A percentile compares a stretch with the other conserved stretches of the same genome.
phyloP scores from a whole-genome alignment of 805 yeast species.

The Lachancea sp. region DNA sequence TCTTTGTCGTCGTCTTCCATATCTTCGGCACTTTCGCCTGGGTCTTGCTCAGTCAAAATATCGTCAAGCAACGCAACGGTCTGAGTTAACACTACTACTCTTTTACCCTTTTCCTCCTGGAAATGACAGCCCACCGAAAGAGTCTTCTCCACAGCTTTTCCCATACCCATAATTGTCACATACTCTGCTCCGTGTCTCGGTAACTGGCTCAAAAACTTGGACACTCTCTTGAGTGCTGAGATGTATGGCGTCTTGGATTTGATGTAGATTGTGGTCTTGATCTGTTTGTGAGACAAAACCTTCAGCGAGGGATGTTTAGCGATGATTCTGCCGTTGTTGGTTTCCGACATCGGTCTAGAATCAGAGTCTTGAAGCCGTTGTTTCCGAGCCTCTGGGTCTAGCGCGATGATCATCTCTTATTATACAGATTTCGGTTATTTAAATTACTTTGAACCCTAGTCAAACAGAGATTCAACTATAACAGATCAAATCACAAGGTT shows the following conservation, averaged over 20 bases:
- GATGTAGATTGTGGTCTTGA: constrained; percentile 46
- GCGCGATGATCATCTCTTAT: neutral
- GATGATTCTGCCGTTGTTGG: constrained; percentile 7
- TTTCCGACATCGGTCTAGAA: neutral
- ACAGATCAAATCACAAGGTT: too few species aligned
- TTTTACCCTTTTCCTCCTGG: constrained; percentile 42
- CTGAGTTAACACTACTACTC: constrained; percentile 56
- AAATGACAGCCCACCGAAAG: constrained; percentile 58
- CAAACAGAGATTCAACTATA: neutral
- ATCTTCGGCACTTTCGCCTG: constrained; percentile 24
- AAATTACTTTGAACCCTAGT: too few species aligned
- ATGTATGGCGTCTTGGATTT: constrained; percentile 66
- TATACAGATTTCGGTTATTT: too few species aligned
- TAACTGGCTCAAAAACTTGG: constrained; percentile 44
- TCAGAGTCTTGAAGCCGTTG: neutral
- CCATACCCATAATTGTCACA: constrained; percentile 68
- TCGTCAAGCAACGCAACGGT: constrained; percentile 72
- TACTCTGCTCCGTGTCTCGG: constrained; percentile 39
- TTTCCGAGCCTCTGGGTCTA: neutral
- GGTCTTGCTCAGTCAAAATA: constrained; percentile 30
- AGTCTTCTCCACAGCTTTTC: constrained; percentile 59
- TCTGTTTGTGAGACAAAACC: constrained; percentile 37
- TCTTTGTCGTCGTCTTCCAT: constrained; percentile 30
- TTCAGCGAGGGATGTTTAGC: constrained; percentile 25
- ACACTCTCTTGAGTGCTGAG: constrained; percentile 62